Percentiles rank a stretch among this genome's conserved stretches.
Evolutionary conservation across 345 rosid genomes (phyloP).

Genomic region (Melaleuca quinquenervia): DNA sequence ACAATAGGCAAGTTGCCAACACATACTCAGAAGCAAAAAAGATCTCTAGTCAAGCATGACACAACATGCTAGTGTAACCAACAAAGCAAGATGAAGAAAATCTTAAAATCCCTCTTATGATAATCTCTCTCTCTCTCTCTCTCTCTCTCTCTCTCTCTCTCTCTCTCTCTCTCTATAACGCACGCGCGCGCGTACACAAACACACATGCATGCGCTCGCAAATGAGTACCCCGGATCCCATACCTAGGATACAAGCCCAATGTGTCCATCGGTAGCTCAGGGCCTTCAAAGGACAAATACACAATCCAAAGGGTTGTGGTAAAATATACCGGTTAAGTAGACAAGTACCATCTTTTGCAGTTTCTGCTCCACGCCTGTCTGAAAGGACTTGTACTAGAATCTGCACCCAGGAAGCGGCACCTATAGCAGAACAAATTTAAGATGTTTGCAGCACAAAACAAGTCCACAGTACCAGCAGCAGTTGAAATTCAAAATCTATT

Average conservation of each 20-base stretch:
- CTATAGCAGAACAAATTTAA: conserved; percentile 17
- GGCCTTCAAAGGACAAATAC: background rate
- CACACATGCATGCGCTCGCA: too few relatives aligned
- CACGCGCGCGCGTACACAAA: too few relatives aligned
- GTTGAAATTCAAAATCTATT: conserved; percentile 4
- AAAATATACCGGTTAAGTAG: background rate
- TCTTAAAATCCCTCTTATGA: background rate
- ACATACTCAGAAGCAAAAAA: background rate
- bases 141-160: too few relatives aligned
- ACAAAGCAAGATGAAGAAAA: background rate
- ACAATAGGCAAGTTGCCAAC: background rate
- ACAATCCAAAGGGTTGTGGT: background rate
- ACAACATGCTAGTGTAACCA: background rate
- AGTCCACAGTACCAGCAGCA: background rate
- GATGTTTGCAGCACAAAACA: conserved; percentile 1
- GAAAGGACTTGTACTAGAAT: conserved; percentile 20
- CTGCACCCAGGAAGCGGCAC: conserved; percentile 58
- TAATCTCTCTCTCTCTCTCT: too few relatives aligned
- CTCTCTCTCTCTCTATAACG: too few relatives aligned
- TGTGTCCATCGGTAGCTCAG: background rate
- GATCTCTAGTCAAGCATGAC: background rate
- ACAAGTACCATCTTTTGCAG: conserved; percentile 39
- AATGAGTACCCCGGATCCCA: background rate
- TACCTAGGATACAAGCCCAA: background rate
- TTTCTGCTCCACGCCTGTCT: conserved; percentile 51